phyloP scores from a whole-genome alignment of 108 stramenopile genomes.

The Nannochloropsis granulata region DNA sequence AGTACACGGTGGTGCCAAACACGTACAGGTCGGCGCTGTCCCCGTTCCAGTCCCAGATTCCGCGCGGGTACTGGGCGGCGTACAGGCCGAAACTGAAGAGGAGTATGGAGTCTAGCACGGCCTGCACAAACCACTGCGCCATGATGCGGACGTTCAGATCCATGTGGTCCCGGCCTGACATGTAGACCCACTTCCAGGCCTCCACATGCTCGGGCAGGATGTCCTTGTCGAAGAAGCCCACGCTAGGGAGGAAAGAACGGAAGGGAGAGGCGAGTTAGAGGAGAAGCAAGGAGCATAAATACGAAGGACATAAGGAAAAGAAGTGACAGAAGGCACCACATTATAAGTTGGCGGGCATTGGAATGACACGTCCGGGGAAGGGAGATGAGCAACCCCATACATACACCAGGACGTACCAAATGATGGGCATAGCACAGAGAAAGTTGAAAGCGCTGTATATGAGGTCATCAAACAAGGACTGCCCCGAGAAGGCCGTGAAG shows the following conservation, averaged over 20 bases:
- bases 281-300: background rate
- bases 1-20: conserved; percentile 27
- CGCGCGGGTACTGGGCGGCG: background rate
- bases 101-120: conserved; percentile 10
- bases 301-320: background rate
- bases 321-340: background rate
- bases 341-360: background rate
- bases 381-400: background rate
- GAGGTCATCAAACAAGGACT: conserved; percentile 28
- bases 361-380: background rate
- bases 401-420: background rate
- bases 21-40: conserved; percentile 15
- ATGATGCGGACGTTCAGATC: conserved; percentile 4
- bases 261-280: background rate
- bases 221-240: conserved; percentile 20
- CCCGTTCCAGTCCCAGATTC: conserved; percentile 7
- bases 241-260: background rate
- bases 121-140: conserved; percentile 1
- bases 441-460: conserved; percentile 36
- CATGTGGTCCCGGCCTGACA: conserved; percentile 3
- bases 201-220: background rate
- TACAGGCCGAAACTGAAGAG: conserved; percentile 7
- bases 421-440: conserved; percentile 29
- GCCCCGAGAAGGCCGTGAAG: conserved; percentile 30
- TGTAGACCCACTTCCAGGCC: conserved; percentile 2